These are phyloP conservation scores for Amaranthus cruentus DNA, from an alignment of 148 eudicot species.

Conservation along the genomic window DNA sequence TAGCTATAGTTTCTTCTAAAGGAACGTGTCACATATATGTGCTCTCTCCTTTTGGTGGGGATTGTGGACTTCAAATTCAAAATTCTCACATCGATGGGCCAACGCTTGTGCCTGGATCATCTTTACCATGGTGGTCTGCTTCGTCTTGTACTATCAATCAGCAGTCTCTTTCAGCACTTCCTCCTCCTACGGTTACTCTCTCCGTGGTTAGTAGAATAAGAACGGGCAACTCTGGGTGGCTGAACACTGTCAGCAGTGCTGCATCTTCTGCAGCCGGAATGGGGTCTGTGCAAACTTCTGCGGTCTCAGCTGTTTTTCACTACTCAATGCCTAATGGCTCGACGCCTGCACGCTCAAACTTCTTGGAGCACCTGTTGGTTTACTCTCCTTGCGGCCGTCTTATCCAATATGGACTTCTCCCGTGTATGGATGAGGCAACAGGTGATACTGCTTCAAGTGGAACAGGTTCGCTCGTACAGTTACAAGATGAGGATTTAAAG, in stretches of 20 bases:
- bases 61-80: slow-evolving; percentile 60
- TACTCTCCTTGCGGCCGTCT: slow-evolving; percentile 85
- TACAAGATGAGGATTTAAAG: slow-evolving; percentile 70
- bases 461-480: slow-evolving; percentile 38
- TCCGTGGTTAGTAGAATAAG: slow-evolving; percentile 79
- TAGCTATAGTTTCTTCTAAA: slow-evolving; percentile 80
- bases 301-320: slow-evolving; percentile 77
- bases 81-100: slow-evolving; percentile 54
- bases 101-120: slow-evolving; percentile 44
- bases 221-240: slow-evolving; percentile 81
- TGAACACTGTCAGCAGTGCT: slow-evolving; percentile 89
- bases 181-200: slow-evolving; percentile 69
- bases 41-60: slow-evolving; percentile 87
- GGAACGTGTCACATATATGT: slow-evolving; percentile 92
- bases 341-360: slow-evolving; percentile 33
- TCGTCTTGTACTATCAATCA: slow-evolving; percentile 53
- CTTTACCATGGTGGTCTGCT: slow-evolving; percentile 89
- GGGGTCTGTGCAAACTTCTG: slow-evolving; percentile 56
- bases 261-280: slow-evolving; percentile 93
- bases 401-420: slow-evolving; percentile 78
- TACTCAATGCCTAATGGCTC: slow-evolving; percentile 38
- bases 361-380: slow-evolving; percentile 78
- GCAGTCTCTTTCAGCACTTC: slow-evolving; percentile 42
- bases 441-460: slow-evolving; percentile 49
- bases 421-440: slow-evolving; percentile 57